Evolutionary conservation across 192 early-diverging fungal species (phyloP), one percentile per base, ranked within the genome.

Genomic region (Chytriomyces confervae): DNA sequence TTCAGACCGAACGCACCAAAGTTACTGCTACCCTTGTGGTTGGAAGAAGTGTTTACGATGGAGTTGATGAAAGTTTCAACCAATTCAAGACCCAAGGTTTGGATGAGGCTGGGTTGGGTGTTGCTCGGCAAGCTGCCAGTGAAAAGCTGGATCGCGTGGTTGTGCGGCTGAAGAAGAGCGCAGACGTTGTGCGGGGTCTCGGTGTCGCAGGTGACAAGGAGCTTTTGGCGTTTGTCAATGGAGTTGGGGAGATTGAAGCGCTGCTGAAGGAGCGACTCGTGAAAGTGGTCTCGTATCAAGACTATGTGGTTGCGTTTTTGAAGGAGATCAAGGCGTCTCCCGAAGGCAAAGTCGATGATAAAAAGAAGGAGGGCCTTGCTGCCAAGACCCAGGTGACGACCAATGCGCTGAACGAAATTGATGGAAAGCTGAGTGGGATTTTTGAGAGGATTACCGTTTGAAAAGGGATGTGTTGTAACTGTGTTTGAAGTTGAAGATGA

Each of bases 171-270:
- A 36, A 53, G 9, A 66, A 82, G 48, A 72, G 72, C n/a, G 71
- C 60, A 44, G 24, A 44, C 23, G 65, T 51, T 29, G 50, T 74
- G 5, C 9, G 6, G 36, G 44, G n/a, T 3, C 53, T 65, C 1
- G 61, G 67, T 16, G 72, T 7, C 46, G 70, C 13, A 9, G 66
- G 13, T 5, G 53, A 24, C 45, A 60, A 80, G 9, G 61, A 45
- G 18, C 53, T 8, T 18, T 18, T 53, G 10, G 82, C 77, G 7
- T 71, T 82, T 50, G 75, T 79, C 27, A 69, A 61, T 51, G 57
- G 80, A 36, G 75, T 66, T 7, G 68, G 68, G 63, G 46, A 84
- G 75, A 78, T 82, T 60, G 81, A 79, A 44, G 50, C 36, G 47
- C 36, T 73, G 44, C 47, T 69, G 4, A 80, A 68, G 50, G 67